Evolutionary conservation across 208 protist species (phyloP), one percentile per base, ranked within the genome.

Genomic region (Angomonas deanei): DNA sequence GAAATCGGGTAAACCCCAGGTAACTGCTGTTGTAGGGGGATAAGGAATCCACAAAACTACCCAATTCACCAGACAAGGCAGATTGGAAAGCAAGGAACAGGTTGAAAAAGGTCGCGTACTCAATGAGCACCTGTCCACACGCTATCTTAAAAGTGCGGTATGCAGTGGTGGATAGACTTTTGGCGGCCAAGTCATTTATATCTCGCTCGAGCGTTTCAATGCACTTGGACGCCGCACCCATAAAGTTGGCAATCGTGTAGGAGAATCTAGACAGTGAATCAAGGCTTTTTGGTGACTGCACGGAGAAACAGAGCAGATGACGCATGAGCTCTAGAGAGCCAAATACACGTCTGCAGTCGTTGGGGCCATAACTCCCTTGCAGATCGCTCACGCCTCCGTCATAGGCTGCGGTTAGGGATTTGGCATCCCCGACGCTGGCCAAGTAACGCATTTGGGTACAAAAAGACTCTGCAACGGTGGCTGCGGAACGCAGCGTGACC

Each of bases 21-120:
- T 78, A 47, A 13, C 21, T 63, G 11, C 50, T 48, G 19, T 54
- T 64, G 17, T 64, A 58, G 5, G 69, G 69, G 15, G 67, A 42
- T 6, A 83, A 55, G 17, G 77, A 47, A 17, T 23, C 39, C 3
- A 72, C 72, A 38, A 66, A 50, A 1, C 3, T 11, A 24, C 68
- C 60, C 6, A 76, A 73, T 23, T 57, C n/a, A 0, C 61, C 72
- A 30, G 17, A 21, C 33, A 70, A 21, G 5, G 57, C 64, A 13
- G 70, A 63, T 24, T 69, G 19, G 26, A 67, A 69, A 5, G 70
- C 47, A 1, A 76, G 32, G 28, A 70, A 55, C n/a, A 68, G 56
- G 66, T 85, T 50, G 49, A 85, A 81, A 55, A 81, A 85, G 0
- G 68, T 23, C 28, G 21, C 33, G 74, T 81, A 79, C 13, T 76